These are phyloP conservation scores for Ambrosiella beaveri DNA, from an alignment of 2,329 filamentous ascomycete genomes.

Conservation along the genomic window DNA sequence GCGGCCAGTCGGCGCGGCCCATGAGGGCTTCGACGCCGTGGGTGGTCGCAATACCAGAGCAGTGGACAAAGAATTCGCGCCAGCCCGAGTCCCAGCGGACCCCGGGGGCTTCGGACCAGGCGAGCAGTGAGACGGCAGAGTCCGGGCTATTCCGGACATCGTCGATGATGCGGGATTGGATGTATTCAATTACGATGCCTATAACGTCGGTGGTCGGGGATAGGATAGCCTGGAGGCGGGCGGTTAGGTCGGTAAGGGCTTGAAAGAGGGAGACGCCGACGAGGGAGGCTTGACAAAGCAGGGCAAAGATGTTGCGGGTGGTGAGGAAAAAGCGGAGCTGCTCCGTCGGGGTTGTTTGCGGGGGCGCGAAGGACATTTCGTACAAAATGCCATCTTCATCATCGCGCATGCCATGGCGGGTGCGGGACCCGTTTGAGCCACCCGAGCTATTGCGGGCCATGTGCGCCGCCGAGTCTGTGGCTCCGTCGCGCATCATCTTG, in stretches of 20 bases:
- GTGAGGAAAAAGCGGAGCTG: constrained; percentile 44
- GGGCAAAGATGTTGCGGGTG: constrained; percentile 50
- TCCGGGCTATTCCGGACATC: constrained; percentile 45
- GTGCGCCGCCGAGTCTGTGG: constrained; percentile 29
- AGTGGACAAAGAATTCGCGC: constrained; percentile 49
- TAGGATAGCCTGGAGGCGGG: constrained; percentile 42
- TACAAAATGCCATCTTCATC: constrained; percentile 37
- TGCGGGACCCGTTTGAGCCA: constrained; percentile 17
- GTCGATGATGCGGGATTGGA: constrained; percentile 41
- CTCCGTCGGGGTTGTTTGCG: constrained; percentile 28
- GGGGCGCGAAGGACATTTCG: constrained; percentile 46
- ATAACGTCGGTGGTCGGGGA: constrained; percentile 38
- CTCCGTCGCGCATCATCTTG: constrained; percentile 35
- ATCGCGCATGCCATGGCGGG: constrained; percentile 25
- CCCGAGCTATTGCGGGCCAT: constrained; percentile 24
- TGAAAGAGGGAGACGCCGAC: constrained; percentile 48
- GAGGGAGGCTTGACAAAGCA: constrained; percentile 45
- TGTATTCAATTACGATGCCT: constrained; percentile 42
- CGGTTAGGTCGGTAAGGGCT: constrained; percentile 43
- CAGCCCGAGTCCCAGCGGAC: constrained; percentile 51
- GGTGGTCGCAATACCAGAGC: constrained; percentile 36
- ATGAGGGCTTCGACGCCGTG: constrained; percentile 30
- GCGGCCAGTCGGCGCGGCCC: constrained; percentile 35
- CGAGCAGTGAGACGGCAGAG: constrained; percentile 41
- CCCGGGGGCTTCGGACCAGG: constrained; percentile 45